Base-by-base conservation (phyloP, 352 stramenopile species). In the Phytopythium chamaehyphon region DNA sequence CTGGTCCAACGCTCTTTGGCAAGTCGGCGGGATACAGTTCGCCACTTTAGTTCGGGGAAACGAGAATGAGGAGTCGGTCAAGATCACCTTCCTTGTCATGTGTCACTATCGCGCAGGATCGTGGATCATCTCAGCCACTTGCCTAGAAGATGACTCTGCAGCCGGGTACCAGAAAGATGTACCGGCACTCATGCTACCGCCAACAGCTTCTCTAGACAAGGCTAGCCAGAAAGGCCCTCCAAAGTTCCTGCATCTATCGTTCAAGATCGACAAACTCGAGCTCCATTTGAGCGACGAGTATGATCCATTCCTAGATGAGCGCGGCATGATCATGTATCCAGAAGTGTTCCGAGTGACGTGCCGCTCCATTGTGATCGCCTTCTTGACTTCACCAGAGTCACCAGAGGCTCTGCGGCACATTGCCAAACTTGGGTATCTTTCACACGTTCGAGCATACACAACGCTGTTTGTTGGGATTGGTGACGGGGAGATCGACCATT, bases 11-110 rank as follows among this genome's bases (percentile, higher is more conserved):
- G 50, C 64, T 19, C 51, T 94, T 37, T 94, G 84, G 84, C 73
- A 92, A 59, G 80, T 90, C 38, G 66, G 69, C 28, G 84, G 84
- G 1, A 90, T 94, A 58, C 84, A 94, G 60, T 94, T 94, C 52
- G 82, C 80, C 14, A 79, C 74, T 6, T 84, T 88, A 57, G 9
- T 51, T 22, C 57, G 40, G 19, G 42, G 60, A 10, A 48, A 68
- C 0, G 62, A 54, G 31, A 40, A 49, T 2, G 28, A 33, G 22
- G 47, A 40, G 1, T 48, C 40, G 18, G 6, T 33, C 26, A 40
- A 43, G 37, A 1, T 66, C 62, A 80, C 81, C 6, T 90, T 93
- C 47, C 66, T 93, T 26, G 65, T 93, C 8, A 86, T 80, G 58
- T 75, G 66, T 12, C 83, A 69, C 21, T 85, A 77, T 39, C 75